phyloP scores from a whole-genome alignment of 306 rosid genomes.

The Potentilla sterilis region DNA sequence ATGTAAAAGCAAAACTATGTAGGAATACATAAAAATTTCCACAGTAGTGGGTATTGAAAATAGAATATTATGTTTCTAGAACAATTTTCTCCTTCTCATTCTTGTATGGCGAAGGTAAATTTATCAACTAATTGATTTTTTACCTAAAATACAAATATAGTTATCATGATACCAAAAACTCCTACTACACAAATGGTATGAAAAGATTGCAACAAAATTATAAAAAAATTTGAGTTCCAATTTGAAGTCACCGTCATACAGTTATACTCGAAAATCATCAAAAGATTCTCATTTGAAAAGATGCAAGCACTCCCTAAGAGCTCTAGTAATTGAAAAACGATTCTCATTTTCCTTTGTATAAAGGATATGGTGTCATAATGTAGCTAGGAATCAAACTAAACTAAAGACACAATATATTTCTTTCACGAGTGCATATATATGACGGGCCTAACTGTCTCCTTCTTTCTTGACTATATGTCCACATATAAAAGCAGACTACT shows the following conservation, averaged over 20 bases:
- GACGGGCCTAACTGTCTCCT: slow-evolving; percentile 12
- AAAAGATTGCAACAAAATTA: background rate
- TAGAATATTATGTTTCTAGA: background rate
- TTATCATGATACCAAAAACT: too few relatives aligned
- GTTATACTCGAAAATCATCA: too few relatives aligned
- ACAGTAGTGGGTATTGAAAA: background rate
- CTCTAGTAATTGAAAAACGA: background rate
- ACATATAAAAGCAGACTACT: background rate
- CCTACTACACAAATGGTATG: background rate
- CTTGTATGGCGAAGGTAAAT: too few relatives aligned
- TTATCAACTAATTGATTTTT: too few relatives aligned
- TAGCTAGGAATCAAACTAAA: slow-evolving; percentile 1
- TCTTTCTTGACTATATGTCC: background rate
- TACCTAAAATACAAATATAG: background rate
- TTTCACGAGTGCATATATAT: background rate
- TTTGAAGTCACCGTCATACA: background rate
- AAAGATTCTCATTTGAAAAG: too few relatives aligned
- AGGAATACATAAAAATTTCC: background rate
- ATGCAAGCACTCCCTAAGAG: background rate
- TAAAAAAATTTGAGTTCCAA: too few relatives aligned
- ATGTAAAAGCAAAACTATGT: background rate
- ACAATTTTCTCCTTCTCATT: too few relatives aligned
- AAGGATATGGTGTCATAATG: background rate
- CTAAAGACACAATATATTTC: too few relatives aligned
- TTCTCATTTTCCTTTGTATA: background rate